These are phyloP conservation scores for Trichosanthes cucumerina DNA, from an alignment of 306 rosid genomes.

Conservation along the genomic window DNA sequence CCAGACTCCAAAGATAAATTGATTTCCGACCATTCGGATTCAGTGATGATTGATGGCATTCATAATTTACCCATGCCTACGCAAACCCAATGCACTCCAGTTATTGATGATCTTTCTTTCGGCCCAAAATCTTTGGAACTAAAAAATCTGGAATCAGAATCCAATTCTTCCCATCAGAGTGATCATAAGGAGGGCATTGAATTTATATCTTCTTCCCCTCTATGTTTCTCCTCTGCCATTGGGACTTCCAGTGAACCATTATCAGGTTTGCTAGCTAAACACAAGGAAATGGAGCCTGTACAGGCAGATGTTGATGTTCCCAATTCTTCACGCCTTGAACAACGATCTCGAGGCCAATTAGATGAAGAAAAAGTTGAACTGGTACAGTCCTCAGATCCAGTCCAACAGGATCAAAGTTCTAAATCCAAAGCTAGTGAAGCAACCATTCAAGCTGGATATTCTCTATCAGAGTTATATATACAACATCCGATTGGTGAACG, in stretches of 20 bases:
- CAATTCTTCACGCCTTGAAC: conserved; percentile 30
- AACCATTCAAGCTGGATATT: conserved; percentile 20
- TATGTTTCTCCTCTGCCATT: conserved; percentile 20
- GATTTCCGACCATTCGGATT: conserved; percentile 22
- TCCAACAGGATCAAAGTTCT: conserved; percentile 23
- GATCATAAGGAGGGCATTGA: conserved; percentile 17
- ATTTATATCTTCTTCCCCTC: conserved; percentile 25
- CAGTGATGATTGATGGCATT: conserved; percentile 17
- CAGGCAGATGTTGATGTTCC: conserved; percentile 23
- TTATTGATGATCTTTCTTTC: conserved; percentile 23
- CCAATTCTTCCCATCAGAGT: conserved; percentile 20
- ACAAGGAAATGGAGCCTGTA: conserved; percentile 18
- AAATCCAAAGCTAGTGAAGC: conserved; percentile 23
- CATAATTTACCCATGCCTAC: conserved; percentile 20
- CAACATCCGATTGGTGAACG: conserved; percentile 24
- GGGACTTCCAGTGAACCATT: conserved; percentile 23
- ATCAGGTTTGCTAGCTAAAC: conserved; percentile 29
- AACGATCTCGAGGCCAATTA: conserved; percentile 12
- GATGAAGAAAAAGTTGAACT: conserved; percentile 13
- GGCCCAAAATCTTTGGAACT: conserved; percentile 22
- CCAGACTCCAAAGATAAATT: conserved; percentile 23
- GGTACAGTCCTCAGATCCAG: conserved; percentile 18
- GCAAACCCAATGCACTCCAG: conserved; percentile 19
- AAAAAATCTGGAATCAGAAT: conserved; percentile 20
- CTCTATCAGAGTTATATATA: conserved; percentile 23